These are phyloP conservation scores for Trichoderma sp. DNA, from an alignment of 2,329 filamentous ascomycete species.

Conservation along the genomic window DNA sequence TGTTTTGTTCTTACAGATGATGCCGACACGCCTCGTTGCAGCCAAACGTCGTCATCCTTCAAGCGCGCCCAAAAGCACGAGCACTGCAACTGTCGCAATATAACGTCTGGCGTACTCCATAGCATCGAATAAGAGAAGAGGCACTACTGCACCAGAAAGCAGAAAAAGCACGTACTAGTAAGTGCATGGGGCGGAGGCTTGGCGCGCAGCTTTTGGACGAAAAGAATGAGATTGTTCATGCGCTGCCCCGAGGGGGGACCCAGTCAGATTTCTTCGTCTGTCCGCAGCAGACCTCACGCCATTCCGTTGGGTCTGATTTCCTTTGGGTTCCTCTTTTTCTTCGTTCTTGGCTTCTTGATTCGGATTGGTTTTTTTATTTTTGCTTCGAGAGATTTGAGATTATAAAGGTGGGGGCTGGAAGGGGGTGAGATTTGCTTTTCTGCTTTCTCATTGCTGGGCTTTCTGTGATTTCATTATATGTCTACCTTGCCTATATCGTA, in stretches of 20 bases:
- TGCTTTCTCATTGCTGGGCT: background rate
- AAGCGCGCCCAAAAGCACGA: background rate
- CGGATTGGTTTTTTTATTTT: background rate
- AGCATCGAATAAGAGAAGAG: background rate
- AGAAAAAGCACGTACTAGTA: background rate
- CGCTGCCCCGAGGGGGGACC: background rate
- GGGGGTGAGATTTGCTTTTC: background rate
- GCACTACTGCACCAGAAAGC: background rate
- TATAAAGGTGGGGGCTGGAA: background rate
- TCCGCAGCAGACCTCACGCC: background rate
- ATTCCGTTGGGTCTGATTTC: background rate
- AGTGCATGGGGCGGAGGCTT: conserved; percentile 2
- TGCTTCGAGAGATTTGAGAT: background rate
- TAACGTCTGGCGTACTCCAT: too few species aligned
- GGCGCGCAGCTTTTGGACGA: background rate
- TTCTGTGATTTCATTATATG: background rate
- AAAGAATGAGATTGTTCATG: conserved; percentile 1
- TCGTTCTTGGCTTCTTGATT: background rate
- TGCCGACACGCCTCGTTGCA: background rate
- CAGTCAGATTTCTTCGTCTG: background rate
- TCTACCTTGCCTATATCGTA: too few species aligned
- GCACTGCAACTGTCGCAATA: background rate
- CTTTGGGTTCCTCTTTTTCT: background rate
- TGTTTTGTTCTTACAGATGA: background rate
- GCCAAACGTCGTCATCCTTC: background rate